Evolutionary conservation across 106 monocot species (phyloP).

Genomic region (Allium fistulosum): DNA sequence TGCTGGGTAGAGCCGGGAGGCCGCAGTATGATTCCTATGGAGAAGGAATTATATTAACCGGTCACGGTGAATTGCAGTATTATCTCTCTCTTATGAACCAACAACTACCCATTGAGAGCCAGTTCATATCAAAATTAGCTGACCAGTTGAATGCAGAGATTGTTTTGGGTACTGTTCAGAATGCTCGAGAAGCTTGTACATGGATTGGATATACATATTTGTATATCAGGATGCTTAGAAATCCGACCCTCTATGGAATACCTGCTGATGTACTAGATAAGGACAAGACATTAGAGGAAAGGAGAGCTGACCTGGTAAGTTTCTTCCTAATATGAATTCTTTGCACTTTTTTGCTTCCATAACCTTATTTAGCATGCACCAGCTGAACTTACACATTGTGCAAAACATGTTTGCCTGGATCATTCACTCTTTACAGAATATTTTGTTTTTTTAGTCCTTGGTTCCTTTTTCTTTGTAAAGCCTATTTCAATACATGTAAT

Average conservation of each 20-base stretch:
- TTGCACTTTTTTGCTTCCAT: not conserved
- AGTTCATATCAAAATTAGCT: slow-evolving; percentile 92
- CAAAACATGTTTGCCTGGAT: not conserved
- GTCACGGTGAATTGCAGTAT: slow-evolving; percentile 85
- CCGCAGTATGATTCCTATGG: slow-evolving; percentile 96
- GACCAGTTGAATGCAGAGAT: slow-evolving; percentile 99
- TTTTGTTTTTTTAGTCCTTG: too few relatives aligned
- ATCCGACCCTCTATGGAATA: slow-evolving; percentile 91
- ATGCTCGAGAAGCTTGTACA: slow-evolving; percentile 91
- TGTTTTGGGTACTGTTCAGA: slow-evolving; percentile 96
- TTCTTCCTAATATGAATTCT: not conserved
- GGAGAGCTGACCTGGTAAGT: slow-evolving; percentile 91
- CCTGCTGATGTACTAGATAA: slow-evolving; percentile 65
- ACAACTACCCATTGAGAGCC: slow-evolving; percentile 97
- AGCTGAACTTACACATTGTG: not conserved
- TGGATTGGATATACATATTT: slow-evolving; percentile 97
- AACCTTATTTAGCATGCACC: too few relatives aligned
- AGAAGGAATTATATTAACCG: slow-evolving; percentile 91
- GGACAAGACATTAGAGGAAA: slow-evolving; percentile 83
- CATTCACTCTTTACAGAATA: too few relatives aligned
- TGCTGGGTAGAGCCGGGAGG: slow-evolving; percentile 98
- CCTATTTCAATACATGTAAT: too few relatives aligned
- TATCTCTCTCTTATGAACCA: slow-evolving; percentile 99
- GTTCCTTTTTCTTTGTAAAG: too few relatives aligned
- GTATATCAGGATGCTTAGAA: slow-evolving; percentile 85